phyloP scores from a whole-genome alignment of 176 grass and related monocot genomes.

The Aegilops speltoides region DNA sequence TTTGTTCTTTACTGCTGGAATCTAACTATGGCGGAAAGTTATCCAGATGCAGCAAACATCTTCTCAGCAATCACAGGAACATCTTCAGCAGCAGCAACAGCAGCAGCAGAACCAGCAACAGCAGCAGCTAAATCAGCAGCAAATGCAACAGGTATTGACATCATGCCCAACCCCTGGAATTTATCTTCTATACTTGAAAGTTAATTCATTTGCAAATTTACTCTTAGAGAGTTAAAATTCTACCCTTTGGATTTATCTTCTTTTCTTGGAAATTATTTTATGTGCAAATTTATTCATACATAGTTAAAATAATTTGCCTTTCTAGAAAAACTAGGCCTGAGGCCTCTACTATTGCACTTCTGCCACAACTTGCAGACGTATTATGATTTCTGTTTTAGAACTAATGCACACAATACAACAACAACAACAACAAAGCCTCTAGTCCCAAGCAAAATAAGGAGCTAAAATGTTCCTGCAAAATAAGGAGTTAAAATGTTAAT shows the following conservation, averaged over 20 bases:
- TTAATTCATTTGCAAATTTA: neutral
- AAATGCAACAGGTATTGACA: slow-evolving; percentile 71
- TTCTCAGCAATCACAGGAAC: slow-evolving; percentile 73
- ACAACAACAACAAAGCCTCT: too few species aligned
- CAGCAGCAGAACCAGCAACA: slow-evolving; percentile 52
- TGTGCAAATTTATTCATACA: neutral
- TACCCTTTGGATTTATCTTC: neutral
- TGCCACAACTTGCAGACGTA: neutral
- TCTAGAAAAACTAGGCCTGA: neutral
- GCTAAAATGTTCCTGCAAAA: neutral
- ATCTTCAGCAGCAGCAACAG: slow-evolving; percentile 77
- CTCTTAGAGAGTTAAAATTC: neutral
- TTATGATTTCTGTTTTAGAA: neutral
- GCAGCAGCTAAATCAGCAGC: slow-evolving; percentile 62
- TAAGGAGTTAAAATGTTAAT: neutral
- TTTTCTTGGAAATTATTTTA: neutral
- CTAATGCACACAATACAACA: slow-evolving; percentile 1
- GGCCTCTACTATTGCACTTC: neutral
- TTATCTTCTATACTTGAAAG: slow-evolving; percentile 10
- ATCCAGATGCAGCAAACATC: slow-evolving; percentile 84
- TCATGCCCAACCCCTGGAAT: neutral
- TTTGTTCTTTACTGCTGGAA: slow-evolving; percentile 16
- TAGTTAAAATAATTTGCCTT: too few species aligned
- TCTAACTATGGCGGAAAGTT: slow-evolving; percentile 47
- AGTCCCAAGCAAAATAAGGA: too few species aligned